These are phyloP conservation scores for Boletus coccyginus DNA, from an alignment of 768 basidiomycete genomes.

Conservation along the genomic window DNA sequence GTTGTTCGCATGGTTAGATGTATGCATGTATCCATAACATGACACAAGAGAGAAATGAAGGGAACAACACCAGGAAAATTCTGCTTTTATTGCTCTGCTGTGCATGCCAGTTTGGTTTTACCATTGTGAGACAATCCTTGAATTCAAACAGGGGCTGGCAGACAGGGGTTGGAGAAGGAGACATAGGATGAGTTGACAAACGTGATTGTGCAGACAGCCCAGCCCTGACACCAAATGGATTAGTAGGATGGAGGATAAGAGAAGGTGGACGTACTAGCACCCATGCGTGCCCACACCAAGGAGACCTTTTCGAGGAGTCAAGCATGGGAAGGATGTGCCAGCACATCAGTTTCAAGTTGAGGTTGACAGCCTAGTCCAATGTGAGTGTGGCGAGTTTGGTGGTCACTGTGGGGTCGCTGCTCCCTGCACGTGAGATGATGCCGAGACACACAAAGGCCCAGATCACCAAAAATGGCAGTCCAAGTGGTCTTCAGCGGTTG, in stretches of 20 bases:
- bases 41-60: slow-evolving; percentile 6
- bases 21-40: too few relatives aligned
- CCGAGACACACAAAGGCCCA: too few relatives aligned
- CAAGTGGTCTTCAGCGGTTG: too few relatives aligned
- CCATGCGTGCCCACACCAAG: slow-evolving; percentile 96
- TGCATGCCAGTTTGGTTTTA: slow-evolving; percentile 87
- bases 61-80: slow-evolving; percentile 92
- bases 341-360: slow-evolving; percentile 96
- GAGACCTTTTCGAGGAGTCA: slow-evolving; percentile 85
- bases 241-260: neutral
- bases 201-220: slow-evolving; percentile 94
- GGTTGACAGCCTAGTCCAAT: slow-evolving; percentile 93
- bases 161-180: slow-evolving; percentile 96
- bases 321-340: slow-evolving; percentile 93
- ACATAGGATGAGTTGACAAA: slow-evolving; percentile 89
- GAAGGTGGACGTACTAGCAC: slow-evolving; percentile 59
- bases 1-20: slow-evolving; percentile 53
- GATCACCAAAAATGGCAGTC: too few relatives aligned
- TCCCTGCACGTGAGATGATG: slow-evolving; percentile 34
- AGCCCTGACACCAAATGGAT: slow-evolving; percentile 55
- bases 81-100: slow-evolving; percentile 79
- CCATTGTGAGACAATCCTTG: slow-evolving; percentile 88
- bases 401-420: slow-evolving; percentile 23
- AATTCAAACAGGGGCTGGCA: slow-evolving; percentile 97
- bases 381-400: slow-evolving; percentile 69